Evolutionary conservation across 164 flowering plant genomes (phyloP).

Genomic region (Buxus sempervirens): DNA sequence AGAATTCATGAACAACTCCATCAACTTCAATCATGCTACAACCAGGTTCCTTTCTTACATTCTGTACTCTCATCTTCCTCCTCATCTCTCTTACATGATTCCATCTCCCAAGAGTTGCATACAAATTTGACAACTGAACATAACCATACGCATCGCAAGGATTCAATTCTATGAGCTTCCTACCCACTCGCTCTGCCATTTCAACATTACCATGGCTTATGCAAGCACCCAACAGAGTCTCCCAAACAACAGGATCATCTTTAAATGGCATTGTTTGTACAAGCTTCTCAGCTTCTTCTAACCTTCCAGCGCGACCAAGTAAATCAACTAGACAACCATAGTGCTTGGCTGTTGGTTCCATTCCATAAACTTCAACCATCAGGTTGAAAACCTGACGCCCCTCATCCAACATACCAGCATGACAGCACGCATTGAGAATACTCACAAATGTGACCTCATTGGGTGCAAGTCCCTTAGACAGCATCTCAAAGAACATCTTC

Average conservation of each 20-base stretch:
- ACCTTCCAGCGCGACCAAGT: slow-evolving; percentile 28
- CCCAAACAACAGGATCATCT: slow-evolving; percentile 26
- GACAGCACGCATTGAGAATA: slow-evolving; percentile 31
- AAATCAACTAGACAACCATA: slow-evolving; percentile 44
- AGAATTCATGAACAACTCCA: slow-evolving; percentile 38
- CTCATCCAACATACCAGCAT: slow-evolving; percentile 29
- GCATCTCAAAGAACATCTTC: slow-evolving; percentile 30
- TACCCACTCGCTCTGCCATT: slow-evolving; percentile 28
- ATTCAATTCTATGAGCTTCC: slow-evolving; percentile 30
- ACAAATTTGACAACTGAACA: slow-evolving; percentile 35
- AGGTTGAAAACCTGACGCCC: slow-evolving; percentile 20
- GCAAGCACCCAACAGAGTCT: slow-evolving; percentile 34
- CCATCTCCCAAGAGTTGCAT: slow-evolving; percentile 31
- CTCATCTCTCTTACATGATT: too few relatives aligned
- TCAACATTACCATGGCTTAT: slow-evolving; percentile 28
- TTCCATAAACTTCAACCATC: slow-evolving; percentile 29
- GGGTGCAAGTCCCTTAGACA: slow-evolving; percentile 22
- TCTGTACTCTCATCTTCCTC: slow-evolving; percentile 26
- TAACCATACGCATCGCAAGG: slow-evolving; percentile 28
- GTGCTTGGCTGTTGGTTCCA: slow-evolving; percentile 34
- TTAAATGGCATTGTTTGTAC: slow-evolving; percentile 15
- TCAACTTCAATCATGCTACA: slow-evolving; percentile 41
- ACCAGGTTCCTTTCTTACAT: slow-evolving; percentile 33
- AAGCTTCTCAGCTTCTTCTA: slow-evolving; percentile 35
- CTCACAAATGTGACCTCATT: slow-evolving; percentile 34